Percentiles rank a stretch among this genome's conserved stretches.
Conservation (phyloP, 306 rosid genomes). For the Boehmeria nivea region DNA sequence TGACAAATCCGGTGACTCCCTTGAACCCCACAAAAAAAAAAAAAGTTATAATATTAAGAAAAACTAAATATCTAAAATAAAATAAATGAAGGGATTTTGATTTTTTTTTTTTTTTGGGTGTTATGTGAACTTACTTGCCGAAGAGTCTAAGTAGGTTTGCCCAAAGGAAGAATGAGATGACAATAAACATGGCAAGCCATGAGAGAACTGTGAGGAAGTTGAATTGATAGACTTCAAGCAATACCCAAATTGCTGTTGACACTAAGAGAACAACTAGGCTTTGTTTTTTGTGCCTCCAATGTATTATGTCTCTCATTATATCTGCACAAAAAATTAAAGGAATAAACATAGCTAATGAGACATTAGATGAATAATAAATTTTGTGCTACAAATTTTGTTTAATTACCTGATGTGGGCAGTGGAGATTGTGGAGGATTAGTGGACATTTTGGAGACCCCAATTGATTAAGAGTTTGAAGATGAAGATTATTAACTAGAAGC, state of each 20-base stretch:
- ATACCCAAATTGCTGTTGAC: constrained; percentile 52
- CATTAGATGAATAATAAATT: no score
- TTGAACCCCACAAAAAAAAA: constrained; percentile 17
- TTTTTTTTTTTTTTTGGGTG: not conserved
- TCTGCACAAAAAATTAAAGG: no score
- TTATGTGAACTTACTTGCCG: constrained; percentile 38
- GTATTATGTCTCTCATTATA: constrained; percentile 28
- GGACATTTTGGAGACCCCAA: not conserved
- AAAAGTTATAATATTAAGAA: no score
- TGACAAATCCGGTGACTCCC: constrained; percentile 36
- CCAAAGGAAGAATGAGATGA: constrained; percentile 44
- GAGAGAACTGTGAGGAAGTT: constrained; percentile 48
- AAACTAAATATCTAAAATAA: no score
- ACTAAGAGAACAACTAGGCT: constrained; percentile 23
- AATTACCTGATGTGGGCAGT: constrained; percentile 29
- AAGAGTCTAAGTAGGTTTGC: constrained; percentile 45
- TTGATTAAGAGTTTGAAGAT: no score
- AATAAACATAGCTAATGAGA: no score
- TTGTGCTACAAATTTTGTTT: not conserved
- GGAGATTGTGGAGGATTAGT: constrained; percentile 16
- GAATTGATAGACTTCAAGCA: constrained; percentile 46
- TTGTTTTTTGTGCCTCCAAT: constrained; percentile 51
- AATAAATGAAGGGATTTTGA: no score
- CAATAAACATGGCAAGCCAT: constrained; percentile 36
- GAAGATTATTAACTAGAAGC: not conserved